Evolutionary conservation across 306 rosid species (phyloP), one percentile per base, ranked within the genome.

Genomic region (Glycyrrhiza uralensis): DNA sequence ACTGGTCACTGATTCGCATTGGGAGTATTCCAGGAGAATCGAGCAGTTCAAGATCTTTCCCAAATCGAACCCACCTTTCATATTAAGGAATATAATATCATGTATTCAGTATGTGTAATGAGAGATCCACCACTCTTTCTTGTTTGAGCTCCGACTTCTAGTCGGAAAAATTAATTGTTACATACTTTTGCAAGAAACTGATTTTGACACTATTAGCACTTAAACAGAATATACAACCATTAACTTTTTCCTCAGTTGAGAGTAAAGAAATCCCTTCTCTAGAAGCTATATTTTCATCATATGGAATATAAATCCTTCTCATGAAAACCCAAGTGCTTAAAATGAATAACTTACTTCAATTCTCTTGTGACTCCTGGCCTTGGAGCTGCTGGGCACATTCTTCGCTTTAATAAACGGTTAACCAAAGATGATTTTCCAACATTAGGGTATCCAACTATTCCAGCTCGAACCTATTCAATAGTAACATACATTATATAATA

Each of bases 21-120:
- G 96, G 98, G 39, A 93, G 79, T 54, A 91, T 87, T 59, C 98
- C 97, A 42, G 98, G 96, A 80, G 98, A 93, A 76, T 93, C 98
- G 26, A 93, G 88, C 84, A 91, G 83, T 56, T 89, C 96, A 74
- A 93, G 94, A 81, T 91, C 98, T 55, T 85, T 87, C 63, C 98
- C 97, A 62, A 94, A 94, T 62, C 86, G 96, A 62, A 94, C 86
- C 98, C 98, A 94, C 96, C 97, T 94, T 76, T 41, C 52, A 38
- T 60, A 61, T 52, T 54, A 74, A 65, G 56, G 66, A 68, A 66
- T n/a, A 39, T 26, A 22, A 54, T 46, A 35, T 68, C 32, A 58
- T 68, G 47, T 4, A 44, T 17, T 46, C 46, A 36, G 47, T 3
- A 41, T 18, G 9, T 47, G 23, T 13, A 12, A 66, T 26, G 36